These are phyloP conservation scores for Neobulgaria alba DNA, from an alignment of 2,329 filamentous ascomycete genomes.

Conservation along the genomic window DNA sequence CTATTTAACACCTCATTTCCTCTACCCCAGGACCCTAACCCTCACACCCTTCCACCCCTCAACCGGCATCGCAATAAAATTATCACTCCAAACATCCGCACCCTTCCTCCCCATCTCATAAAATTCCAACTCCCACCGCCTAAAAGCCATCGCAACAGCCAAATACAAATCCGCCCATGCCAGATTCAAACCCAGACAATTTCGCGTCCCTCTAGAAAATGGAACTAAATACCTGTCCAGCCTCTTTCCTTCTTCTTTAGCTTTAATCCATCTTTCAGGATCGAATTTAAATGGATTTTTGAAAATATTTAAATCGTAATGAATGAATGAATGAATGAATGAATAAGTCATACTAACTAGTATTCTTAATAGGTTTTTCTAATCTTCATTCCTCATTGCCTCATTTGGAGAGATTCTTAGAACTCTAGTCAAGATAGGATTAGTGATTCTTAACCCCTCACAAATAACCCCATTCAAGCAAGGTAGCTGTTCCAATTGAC, in stretches of 20 bases:
- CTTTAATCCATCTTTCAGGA: conserved; percentile 34
- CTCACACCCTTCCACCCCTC: too few relatives aligned
- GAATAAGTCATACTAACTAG: conserved; percentile 30
- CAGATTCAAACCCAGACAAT: not conserved
- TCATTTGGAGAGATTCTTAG: conserved; percentile 23
- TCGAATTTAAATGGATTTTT: conserved; percentile 32
- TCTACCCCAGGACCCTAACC: too few relatives aligned
- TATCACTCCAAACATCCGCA: too few relatives aligned
- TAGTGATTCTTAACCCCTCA: conserved; percentile 29
- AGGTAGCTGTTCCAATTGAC: conserved; percentile 22
- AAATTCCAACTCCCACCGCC: too few relatives aligned
- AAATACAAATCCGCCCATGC: not conserved
- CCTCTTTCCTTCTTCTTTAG: too few relatives aligned
- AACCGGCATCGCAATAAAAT: too few relatives aligned
- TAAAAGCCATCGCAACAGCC: too few relatives aligned
- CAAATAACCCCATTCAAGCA: conserved; percentile 29
- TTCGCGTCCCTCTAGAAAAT: not conserved
- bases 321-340: conserved; percentile 32
- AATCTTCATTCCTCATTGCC: conserved; percentile 14
- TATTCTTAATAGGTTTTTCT: conserved; percentile 14
- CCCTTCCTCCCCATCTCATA: too few relatives aligned
- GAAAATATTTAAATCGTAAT: conserved; percentile 33
- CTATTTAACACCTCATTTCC: too few relatives aligned
- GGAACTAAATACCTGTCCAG: conserved; percentile 1
- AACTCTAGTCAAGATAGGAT: conserved; percentile 26